A percentile compares a stretch with the other conserved stretches of the same genome.
phyloP scores from a whole-genome alignment of 768 basidiomycete genomes.

The Hypsizygus marmoreus region DNA sequence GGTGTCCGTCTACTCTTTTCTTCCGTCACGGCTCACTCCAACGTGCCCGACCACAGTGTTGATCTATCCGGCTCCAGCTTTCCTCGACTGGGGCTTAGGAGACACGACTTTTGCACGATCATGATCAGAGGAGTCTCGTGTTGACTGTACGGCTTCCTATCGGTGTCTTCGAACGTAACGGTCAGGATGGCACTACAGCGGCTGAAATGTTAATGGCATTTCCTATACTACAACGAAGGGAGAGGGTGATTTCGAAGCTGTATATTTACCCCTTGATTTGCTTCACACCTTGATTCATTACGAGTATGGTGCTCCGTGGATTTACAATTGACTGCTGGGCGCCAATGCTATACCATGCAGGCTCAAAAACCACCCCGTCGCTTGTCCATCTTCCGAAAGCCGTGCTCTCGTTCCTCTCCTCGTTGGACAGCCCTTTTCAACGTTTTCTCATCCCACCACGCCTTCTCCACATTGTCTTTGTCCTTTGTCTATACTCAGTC shows the following conservation, averaged over 20 bases:
- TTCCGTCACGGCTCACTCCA: too few relatives aligned
- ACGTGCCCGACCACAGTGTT: background rate
- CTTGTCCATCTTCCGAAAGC: too few relatives aligned
- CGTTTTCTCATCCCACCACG: background rate
- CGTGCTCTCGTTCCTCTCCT: background rate
- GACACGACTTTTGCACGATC: background rate
- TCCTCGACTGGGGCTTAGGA: background rate
- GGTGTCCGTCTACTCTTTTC: too few relatives aligned
- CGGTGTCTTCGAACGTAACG: slow-evolving; percentile 2
- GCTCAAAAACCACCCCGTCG: too few relatives aligned
- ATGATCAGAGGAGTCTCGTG: background rate
- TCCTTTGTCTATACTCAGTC: background rate
- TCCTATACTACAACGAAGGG: too few relatives aligned
- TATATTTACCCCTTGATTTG: background rate
- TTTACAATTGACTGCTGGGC: too few relatives aligned
- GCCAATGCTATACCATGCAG: too few relatives aligned
- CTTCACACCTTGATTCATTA: background rate
- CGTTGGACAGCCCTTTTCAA: background rate
- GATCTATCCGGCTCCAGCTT: background rate
- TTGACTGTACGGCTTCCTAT: background rate
- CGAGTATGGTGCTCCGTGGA: too few relatives aligned
- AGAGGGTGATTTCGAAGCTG: background rate
- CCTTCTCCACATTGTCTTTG: background rate
- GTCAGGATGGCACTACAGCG: background rate
- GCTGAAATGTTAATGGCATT: slow-evolving; percentile 3